Percentiles rank a stretch among this genome's conserved stretches.
These are phyloP conservation scores for Carex pumila DNA, from an alignment of 176 grass and related monocot genomes.

Conservation along the genomic window DNA sequence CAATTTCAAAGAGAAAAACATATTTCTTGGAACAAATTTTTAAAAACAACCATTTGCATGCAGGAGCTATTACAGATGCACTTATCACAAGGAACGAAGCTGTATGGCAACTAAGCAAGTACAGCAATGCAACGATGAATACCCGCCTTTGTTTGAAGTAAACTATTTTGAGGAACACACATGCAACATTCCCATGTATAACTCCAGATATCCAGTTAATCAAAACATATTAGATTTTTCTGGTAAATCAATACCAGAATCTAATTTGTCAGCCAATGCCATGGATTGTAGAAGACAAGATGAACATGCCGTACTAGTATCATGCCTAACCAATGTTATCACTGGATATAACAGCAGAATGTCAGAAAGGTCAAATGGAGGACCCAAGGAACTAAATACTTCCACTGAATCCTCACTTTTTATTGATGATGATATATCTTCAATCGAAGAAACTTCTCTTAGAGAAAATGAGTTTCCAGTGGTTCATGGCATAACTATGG, in stretches of 20 bases:
- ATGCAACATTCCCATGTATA: neutral
- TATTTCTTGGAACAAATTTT: neutral
- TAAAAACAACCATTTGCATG: neutral
- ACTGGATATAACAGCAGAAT: neutral
- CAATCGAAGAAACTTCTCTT: neutral
- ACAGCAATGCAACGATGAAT: constrained; percentile 20
- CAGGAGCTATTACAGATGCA: constrained; percentile 33
- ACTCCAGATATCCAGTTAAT: neutral
- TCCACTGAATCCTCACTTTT: neutral
- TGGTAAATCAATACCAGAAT: neutral
- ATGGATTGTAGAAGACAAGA: neutral
- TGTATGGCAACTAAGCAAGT: constrained; percentile 21
- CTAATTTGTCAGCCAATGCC: neutral
- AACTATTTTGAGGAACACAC: constrained; percentile 26
- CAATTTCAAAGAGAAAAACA: neutral
- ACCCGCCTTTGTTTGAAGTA: constrained; percentile 20
- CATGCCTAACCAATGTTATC: constrained; percentile 12
- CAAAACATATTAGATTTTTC: constrained; percentile 12
- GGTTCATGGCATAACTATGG: neutral
- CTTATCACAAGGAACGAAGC: constrained; percentile 8
- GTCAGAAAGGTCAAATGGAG: neutral
- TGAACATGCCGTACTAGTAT: neutral
- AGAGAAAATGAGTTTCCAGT: neutral
- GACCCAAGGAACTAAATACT: neutral
- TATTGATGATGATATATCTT: neutral